A percentile compares a stretch with the other conserved stretches of the same genome.
These are phyloP conservation scores for Pugionium cornutum DNA, from an alignment of 345 rosid genomes.

Conservation along the genomic window DNA sequence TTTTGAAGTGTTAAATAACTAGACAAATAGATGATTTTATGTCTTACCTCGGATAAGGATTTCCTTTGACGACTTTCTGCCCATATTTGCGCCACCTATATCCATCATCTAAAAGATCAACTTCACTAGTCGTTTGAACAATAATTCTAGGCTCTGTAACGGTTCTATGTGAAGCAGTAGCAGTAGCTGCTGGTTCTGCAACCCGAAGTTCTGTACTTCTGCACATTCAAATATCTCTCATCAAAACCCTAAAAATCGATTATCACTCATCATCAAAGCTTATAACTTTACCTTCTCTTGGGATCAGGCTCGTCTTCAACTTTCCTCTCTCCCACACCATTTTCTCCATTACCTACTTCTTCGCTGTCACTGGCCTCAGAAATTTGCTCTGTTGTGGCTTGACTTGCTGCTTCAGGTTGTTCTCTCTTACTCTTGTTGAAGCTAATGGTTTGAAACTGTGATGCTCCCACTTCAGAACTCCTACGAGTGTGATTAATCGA, in stretches of 20 bases:
- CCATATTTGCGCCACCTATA: constrained; percentile 97
- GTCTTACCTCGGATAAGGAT: constrained; percentile 81
- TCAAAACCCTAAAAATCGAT: background rate
- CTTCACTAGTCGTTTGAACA: constrained; percentile 95
- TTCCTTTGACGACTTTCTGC: constrained; percentile 93
- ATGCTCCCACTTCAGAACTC: constrained; percentile 31
- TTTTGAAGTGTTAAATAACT: background rate
- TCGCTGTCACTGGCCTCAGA: constrained; percentile 44
- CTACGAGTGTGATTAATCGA: constrained; percentile 27
- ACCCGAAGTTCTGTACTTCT: constrained; percentile 59
- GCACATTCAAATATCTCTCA: constrained; percentile 28
- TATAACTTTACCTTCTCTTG: constrained; percentile 62
- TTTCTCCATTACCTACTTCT: constrained; percentile 64
- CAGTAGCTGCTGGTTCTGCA: constrained; percentile 44
- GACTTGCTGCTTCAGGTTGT: constrained; percentile 57
- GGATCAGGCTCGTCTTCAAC: constrained; percentile 65
- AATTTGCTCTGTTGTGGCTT: constrained; percentile 52
- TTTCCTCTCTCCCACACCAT: constrained; percentile 41
- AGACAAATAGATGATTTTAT: background rate
- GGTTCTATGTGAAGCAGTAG: constrained; percentile 57
- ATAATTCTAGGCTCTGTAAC: constrained; percentile 79
- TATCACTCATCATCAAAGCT: constrained; percentile 27
- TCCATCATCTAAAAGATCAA: constrained; percentile 93
- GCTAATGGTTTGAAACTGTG: constrained; percentile 28
- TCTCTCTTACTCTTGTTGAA: constrained; percentile 50